phyloP scores from a whole-genome alignment of 2,329 filamentous ascomycete genomes.

The Laburnicola sp. region DNA sequence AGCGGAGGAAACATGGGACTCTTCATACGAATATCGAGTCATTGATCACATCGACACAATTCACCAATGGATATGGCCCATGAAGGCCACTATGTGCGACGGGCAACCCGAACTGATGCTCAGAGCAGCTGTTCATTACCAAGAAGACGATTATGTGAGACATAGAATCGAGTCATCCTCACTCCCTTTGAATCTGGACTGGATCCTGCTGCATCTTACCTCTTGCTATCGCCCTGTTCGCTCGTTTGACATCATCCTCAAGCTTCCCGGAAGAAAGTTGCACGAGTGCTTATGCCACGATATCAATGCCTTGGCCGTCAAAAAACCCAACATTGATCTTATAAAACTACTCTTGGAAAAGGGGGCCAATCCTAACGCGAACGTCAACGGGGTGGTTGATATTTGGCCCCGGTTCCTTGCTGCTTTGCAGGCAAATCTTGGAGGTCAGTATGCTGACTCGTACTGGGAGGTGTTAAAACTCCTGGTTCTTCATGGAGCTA shows the following conservation, averaged over 20 bases:
- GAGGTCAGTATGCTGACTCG: neutral
- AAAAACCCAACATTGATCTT: neutral
- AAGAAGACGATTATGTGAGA: neutral
- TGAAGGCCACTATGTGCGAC: neutral
- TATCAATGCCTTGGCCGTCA: no score
- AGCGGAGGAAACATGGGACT: neutral
- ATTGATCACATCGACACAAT: neutral
- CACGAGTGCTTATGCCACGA: no score
- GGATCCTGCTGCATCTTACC: neutral
- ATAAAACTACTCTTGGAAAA: neutral
- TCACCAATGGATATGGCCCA: neutral
- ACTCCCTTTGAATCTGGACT: neutral
- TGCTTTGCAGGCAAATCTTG: neutral
- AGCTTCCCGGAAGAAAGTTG: no score
- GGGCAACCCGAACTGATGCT: neutral
- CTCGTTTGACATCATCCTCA: neutral
- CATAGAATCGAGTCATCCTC: neutral
- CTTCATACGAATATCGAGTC: neutral
- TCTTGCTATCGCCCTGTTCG: neutral
- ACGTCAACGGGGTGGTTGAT: neutral
- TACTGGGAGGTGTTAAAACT: neutral
- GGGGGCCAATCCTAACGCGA: neutral
- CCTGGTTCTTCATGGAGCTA: neutral
- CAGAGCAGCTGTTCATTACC: neutral
- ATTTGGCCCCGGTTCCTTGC: neutral